Conservation (phyloP, 73 alveolate genomes). For the Paramecium sonneborni region DNA sequence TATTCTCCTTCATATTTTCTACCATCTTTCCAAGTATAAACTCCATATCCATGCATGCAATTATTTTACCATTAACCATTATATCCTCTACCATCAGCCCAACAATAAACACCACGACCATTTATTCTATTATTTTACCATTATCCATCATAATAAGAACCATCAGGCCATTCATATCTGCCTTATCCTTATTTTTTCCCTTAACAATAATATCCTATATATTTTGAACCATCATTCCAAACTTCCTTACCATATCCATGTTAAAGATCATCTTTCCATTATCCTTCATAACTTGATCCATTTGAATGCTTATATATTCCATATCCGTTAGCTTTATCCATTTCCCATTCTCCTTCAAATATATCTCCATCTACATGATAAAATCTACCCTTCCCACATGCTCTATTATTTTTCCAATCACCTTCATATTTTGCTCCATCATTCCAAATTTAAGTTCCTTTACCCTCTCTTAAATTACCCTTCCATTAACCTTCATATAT, state of each 20-base stretch:
- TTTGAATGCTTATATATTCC: slow-evolving; percentile 78
- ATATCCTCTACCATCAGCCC: slow-evolving; percentile 73
- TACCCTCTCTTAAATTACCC: slow-evolving; percentile 67
- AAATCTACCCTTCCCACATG: slow-evolving; percentile 68
- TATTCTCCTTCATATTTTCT: slow-evolving; percentile 64
- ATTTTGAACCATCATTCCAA: slow-evolving; percentile 78
- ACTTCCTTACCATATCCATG: slow-evolving; percentile 73
- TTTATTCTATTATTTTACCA: slow-evolving; percentile 65
- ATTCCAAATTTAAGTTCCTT: slow-evolving; percentile 64
- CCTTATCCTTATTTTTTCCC: slow-evolving; percentile 82
- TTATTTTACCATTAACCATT: slow-evolving; percentile 54
- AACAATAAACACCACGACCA: slow-evolving; percentile 72
- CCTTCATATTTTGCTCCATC: slow-evolving; percentile 73
- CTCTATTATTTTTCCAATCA: slow-evolving; percentile 69
- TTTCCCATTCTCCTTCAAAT: slow-evolving; percentile 68
- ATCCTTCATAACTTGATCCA: slow-evolving; percentile 79
- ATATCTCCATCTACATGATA: slow-evolving; percentile 71
- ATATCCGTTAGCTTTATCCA: slow-evolving; percentile 73
- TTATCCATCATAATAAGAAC: slow-evolving; percentile 48
- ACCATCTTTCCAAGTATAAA: slow-evolving; percentile 66
- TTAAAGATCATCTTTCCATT: slow-evolving; percentile 75
- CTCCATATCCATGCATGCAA: slow-evolving; percentile 62
- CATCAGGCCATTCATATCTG: slow-evolving; percentile 73
- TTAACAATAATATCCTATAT: slow-evolving; percentile 70
- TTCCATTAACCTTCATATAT: slow-evolving; percentile 76